Percentiles rank a stretch among this genome's conserved stretches.
These are phyloP conservation scores for Hymenoscyphus fraxineus DNA, from an alignment of 2,329 filamentous ascomycete species.

Conservation along the genomic window DNA sequence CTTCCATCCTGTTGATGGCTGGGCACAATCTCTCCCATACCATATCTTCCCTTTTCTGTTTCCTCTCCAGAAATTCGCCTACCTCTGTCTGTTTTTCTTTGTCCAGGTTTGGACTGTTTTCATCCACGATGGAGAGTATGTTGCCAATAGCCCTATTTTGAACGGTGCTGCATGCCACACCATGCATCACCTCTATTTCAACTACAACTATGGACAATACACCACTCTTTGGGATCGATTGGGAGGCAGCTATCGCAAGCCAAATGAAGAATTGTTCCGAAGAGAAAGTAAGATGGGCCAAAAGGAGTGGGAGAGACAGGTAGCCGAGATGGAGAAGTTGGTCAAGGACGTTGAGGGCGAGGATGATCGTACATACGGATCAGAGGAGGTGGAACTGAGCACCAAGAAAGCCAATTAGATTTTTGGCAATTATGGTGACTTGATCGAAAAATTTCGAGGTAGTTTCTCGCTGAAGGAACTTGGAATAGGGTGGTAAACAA, in stretches of 20 bases:
- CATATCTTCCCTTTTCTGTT: constrained; percentile 92
- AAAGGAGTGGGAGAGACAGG: constrained; percentile 75
- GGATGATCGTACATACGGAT: constrained; percentile 33
- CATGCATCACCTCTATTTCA: constrained; percentile 83
- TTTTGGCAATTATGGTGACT: background rate
- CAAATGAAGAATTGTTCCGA: constrained; percentile 79
- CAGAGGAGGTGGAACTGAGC: constrained; percentile 20
- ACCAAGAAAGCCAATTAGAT: constrained; percentile 14
- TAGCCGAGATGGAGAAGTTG: constrained; percentile 64
- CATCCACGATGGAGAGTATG: constrained; percentile 94
- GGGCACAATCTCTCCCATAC: constrained; percentile 83
- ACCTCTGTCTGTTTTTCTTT: constrained; percentile 80
- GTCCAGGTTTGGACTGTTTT: constrained; percentile 97
- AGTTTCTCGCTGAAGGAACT: background rate
- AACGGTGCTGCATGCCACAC: constrained; percentile 95
- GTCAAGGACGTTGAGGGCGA: constrained; percentile 50
- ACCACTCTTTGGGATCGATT: constrained; percentile 89
- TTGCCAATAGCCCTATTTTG: constrained; percentile 83
- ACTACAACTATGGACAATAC: constrained; percentile 94
- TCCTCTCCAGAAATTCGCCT: constrained; percentile 86
- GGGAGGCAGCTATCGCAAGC: constrained; percentile 80
- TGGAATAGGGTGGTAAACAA: background rate
- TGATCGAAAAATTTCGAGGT: background rate
- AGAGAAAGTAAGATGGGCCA: constrained; percentile 82
- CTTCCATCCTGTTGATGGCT: constrained; percentile 93